Conservation (phyloP, 2,329 filamentous ascomycete species). For the Akanthomyces muscarius region DNA sequence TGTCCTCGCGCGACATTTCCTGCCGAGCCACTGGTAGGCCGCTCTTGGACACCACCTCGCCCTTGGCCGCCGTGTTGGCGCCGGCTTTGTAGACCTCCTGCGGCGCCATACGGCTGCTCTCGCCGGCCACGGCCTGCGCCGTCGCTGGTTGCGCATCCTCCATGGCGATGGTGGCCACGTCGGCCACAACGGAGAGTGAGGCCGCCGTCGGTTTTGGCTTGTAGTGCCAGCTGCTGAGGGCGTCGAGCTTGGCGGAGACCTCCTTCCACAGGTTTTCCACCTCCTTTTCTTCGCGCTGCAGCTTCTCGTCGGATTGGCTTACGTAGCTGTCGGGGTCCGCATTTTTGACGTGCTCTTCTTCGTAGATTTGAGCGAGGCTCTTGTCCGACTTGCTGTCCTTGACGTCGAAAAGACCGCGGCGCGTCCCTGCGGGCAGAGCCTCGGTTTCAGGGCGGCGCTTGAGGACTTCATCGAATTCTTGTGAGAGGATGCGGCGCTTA, state of each 20-base stretch:
- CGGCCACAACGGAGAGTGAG: constrained; percentile 80
- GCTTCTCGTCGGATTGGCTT: constrained; percentile 76
- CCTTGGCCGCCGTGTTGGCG: constrained; percentile 55
- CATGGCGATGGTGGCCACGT: constrained; percentile 89
- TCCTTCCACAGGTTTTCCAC: constrained; percentile 80
- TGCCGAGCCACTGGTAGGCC: constrained; percentile 75
- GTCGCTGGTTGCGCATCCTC: constrained; percentile 90
- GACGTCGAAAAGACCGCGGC: constrained; percentile 72
- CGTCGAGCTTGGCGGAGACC: constrained; percentile 75
- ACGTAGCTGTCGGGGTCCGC: constrained; percentile 75
- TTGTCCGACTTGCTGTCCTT: constrained; percentile 86
- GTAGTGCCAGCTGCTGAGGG: constrained; percentile 91
- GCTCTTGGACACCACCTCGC: constrained; percentile 73
- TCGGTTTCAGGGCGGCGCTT: constrained; percentile 74
- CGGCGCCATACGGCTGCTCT: constrained; percentile 75
- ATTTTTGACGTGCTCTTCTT: constrained; percentile 80
- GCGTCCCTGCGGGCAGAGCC: constrained; percentile 54
- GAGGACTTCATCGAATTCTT: constrained; percentile 89
- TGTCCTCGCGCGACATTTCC: constrained; percentile 87
- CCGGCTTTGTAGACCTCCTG: constrained; percentile 91
- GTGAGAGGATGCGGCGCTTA: constrained; percentile 84
- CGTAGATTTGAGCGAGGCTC: constrained; percentile 87
- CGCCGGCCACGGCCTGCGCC: constrained; percentile 66
- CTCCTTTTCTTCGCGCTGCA: constrained; percentile 76
- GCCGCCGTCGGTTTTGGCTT: constrained; percentile 80